Evolutionary conservation across 208 protist genomes (phyloP).

Genomic region (Histomonas meleagridis): DNA sequence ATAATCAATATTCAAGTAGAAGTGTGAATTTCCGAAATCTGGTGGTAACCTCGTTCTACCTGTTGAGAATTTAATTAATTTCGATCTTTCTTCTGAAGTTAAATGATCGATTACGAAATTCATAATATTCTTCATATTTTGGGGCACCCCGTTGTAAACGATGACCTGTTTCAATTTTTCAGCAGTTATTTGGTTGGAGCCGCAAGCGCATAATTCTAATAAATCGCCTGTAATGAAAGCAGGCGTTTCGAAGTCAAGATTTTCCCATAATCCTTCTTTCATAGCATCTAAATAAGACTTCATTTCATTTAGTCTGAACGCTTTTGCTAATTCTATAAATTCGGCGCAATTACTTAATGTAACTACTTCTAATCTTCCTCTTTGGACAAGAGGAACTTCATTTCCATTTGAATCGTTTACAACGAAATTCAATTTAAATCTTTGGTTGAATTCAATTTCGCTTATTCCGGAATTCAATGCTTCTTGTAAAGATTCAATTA

Average conservation of each 20-base stretch:
- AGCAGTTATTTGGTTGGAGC: not conserved
- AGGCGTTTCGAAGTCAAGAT: not conserved
- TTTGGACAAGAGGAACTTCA: not conserved
- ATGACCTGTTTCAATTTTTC: not conserved
- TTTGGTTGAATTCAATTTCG: not conserved
- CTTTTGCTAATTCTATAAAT: not conserved
- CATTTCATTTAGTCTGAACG: not conserved
- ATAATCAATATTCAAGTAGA: too few species aligned
- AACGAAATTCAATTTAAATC: not conserved
- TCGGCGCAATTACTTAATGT: not conserved
- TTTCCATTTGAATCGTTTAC: not conserved
- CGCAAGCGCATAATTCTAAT: not conserved
- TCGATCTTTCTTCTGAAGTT: not conserved
- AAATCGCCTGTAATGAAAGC: not conserved
- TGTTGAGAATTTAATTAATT: not conserved
- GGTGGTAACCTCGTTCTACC: not conserved
- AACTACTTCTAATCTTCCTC: not conserved
- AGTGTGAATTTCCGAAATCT: not conserved
- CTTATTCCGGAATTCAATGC: not conserved
- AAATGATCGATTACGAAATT: not conserved
- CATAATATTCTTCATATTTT: not conserved
- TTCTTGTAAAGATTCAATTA: not conserved
- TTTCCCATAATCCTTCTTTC: not conserved
- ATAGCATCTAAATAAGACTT: not conserved
- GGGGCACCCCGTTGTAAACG: not conserved